Evolutionary conservation across 257 asterid species (phyloP).

Genomic region (Solanum commersonii): DNA sequence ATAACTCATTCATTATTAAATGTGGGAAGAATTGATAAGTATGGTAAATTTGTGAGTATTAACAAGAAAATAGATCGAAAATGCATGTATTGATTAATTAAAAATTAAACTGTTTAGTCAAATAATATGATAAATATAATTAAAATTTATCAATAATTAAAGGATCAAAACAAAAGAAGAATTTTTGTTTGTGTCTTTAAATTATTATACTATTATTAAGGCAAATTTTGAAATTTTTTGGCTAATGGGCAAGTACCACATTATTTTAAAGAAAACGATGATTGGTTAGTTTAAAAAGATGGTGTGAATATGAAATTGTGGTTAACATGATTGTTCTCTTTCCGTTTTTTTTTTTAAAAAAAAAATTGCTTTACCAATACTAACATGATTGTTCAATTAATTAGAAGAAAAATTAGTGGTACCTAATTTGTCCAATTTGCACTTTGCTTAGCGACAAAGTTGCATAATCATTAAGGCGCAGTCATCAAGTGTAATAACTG

Average conservation of each 20-base stretch:
- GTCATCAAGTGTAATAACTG: not conserved
- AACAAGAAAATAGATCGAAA: not conserved
- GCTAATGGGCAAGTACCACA: not conserved
- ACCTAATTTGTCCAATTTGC: not conserved
- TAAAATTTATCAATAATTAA: not conserved
- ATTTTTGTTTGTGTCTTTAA: not conserved
- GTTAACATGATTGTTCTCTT: not conserved
- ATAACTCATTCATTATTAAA: not conserved
- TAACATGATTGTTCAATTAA: not conserved
- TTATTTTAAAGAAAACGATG: not conserved
- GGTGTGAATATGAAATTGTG: not conserved
- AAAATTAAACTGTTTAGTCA: not conserved
- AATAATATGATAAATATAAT: not conserved
- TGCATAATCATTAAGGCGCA: not conserved
- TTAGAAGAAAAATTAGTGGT: not conserved
- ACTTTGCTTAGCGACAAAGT: not conserved
- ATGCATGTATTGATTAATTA: not conserved
- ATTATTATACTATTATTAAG: not conserved
- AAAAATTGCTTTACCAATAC: not conserved
- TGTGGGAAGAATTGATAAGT: not conserved
- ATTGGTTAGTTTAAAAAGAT: not conserved
- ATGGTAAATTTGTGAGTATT: not conserved
- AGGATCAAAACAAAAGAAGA: not conserved
- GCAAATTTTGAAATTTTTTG: not conserved
- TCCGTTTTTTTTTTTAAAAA: not conserved